phyloP scores from a whole-genome alignment of 305 asterid genomes.

The Ilex paraguariensis region DNA sequence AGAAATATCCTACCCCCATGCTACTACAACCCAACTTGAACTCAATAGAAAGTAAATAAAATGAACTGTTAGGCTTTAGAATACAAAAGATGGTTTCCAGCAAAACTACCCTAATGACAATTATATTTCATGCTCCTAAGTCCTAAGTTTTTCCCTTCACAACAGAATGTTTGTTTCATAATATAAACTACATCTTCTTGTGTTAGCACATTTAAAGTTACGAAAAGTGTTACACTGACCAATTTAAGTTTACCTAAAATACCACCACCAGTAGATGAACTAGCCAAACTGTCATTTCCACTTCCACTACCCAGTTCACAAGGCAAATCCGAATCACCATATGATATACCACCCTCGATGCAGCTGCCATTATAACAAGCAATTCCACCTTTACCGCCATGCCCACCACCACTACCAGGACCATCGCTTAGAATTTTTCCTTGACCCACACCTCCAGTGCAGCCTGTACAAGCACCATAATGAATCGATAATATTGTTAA shows the following conservation, averaged over 20 bases:
- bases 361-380: constrained; percentile 76
- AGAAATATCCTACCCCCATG: no score
- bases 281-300: constrained; percentile 78
- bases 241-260: constrained; percentile 60
- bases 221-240: constrained; percentile 6
- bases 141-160: no score
- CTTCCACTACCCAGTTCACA: constrained; percentile 99
- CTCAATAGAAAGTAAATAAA: no score
- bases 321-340: constrained; percentile 81
- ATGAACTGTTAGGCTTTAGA: no score
- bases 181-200: no score
- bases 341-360: constrained; percentile 72
- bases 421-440: constrained; percentile 61
- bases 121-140: no score
- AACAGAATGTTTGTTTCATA: no score
- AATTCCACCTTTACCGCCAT: constrained; percentile 96
- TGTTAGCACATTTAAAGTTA: background rate
- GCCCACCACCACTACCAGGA: constrained; percentile 95
- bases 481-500: background rate
- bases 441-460: constrained; percentile 85
- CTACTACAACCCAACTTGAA: no score
- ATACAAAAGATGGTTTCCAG: no score
- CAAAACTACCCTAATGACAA: no score
- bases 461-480: constrained; percentile 60
- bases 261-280: constrained; percentile 93